phyloP scores from a whole-genome alignment of 495 filamentous ascomycete species.

The Tuber melanosporum region DNA sequence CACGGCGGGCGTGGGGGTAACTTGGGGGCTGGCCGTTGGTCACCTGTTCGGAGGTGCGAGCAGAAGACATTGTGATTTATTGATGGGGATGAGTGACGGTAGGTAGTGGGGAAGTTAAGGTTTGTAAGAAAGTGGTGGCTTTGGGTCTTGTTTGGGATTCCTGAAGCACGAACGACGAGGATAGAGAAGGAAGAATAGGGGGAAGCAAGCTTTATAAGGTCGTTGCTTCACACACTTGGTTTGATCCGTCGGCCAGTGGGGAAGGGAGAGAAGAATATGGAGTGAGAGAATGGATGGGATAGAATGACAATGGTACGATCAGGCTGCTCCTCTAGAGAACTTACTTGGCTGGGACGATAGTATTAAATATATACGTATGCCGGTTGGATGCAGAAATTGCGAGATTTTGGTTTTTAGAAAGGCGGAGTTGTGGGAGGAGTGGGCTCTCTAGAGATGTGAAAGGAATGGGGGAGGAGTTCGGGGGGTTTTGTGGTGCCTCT shows the following conservation, averaged over 20 bases:
- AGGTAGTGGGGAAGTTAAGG: conserved; percentile 4
- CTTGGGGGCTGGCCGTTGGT: conserved; percentile 18
- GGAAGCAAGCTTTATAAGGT: conserved; percentile 11
- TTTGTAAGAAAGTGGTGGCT: conserved; percentile 18
- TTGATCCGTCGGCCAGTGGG: conserved; percentile 10
- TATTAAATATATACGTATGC: conserved; percentile 30
- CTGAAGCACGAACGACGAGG: conserved; percentile 14
- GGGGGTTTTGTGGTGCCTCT: conserved; percentile 37
- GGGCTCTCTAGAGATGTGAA: conserved; percentile 18
- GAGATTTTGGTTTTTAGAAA: conserved; percentile 8
- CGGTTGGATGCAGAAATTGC: conserved; percentile 15
- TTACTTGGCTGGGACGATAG: conserved; percentile 15
- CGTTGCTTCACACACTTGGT: conserved; percentile 11
- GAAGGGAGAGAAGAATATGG: conserved; percentile 24
- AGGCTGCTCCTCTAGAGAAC: conserved; percentile 11
- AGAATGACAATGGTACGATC: conserved; percentile 34
- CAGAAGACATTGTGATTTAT: conserved; percentile 31
- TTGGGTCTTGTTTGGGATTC: conserved; percentile 18
- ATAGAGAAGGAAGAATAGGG: conserved; percentile 28
- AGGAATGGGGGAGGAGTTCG: conserved; percentile 14
- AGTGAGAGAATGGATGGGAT: conserved; percentile 3
- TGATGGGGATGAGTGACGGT: conserved; percentile 3
- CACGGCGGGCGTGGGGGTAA: conserved; percentile 46
- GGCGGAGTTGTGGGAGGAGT: conserved; percentile 8
- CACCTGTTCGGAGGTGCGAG: conserved; percentile 24